Evolutionary conservation across 106 monocot genomes (phyloP).

Genomic region (Allium cepa): DNA sequence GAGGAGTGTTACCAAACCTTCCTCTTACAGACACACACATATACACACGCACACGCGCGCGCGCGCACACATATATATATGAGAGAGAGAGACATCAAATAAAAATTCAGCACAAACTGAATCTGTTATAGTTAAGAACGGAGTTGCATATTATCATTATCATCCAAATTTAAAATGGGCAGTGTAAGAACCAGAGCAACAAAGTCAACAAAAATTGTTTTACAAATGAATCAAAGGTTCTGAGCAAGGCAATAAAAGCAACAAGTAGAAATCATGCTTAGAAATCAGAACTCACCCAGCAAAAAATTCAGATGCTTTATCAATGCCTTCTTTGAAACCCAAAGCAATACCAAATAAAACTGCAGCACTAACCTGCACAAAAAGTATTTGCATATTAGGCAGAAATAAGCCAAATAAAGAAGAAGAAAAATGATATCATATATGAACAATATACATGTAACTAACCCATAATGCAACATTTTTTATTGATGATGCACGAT

Average conservation of each 20-base stretch:
- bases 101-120: too few species aligned
- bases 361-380: conserved; percentile 52
- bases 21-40: too few species aligned
- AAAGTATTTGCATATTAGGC: neutral
- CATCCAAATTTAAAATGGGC: too few species aligned
- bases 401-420: neutral
- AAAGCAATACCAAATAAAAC: conserved; percentile 54
- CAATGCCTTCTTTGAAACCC: conserved; percentile 49
- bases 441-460: neutral
- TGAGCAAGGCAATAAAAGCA: neutral
- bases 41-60: too few species aligned
- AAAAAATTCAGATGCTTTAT: conserved; percentile 69
- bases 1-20: too few species aligned
- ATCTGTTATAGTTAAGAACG: too few species aligned
- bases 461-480: conserved; percentile 57
- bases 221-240: neutral
- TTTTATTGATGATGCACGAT: conserved; percentile 30
- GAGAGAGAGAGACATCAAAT: too few species aligned
- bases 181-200: neutral
- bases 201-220: neutral
- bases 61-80: too few species aligned
- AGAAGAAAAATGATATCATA: neutral
- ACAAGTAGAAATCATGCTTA: conserved; percentile 2
- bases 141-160: too few species aligned
- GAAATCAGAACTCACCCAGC: conserved; percentile 41